phyloP scores from a whole-genome alignment of 345 rosid species.

The Mangifera indica region DNA sequence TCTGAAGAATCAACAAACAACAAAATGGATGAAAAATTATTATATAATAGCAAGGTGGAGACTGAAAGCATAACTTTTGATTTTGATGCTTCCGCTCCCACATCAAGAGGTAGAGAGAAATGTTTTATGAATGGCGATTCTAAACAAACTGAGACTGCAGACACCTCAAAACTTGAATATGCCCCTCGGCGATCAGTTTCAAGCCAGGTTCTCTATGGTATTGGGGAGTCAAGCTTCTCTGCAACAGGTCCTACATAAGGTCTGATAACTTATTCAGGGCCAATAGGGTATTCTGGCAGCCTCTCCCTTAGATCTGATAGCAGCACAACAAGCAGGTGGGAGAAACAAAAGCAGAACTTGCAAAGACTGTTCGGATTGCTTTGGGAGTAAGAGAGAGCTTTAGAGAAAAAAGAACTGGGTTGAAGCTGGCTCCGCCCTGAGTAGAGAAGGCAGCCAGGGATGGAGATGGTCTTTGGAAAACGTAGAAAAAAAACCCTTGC shows the following conservation, averaged over 20 bases:
- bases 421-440: too few species aligned
- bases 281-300: slow-evolving; percentile 66
- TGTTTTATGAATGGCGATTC: slow-evolving; percentile 19
- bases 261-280: slow-evolving; percentile 64
- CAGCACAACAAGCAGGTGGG: slow-evolving; percentile 91
- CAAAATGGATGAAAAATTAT: slow-evolving; percentile 19
- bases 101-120: slow-evolving; percentile 18
- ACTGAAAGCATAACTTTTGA: slow-evolving; percentile 34
- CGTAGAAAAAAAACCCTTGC: too few species aligned
- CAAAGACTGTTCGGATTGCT: too few species aligned
- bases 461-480: too few species aligned
- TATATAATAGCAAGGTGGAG: slow-evolving; percentile 26
- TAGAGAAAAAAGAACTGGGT: too few species aligned
- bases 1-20: slow-evolving; percentile 23
- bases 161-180: slow-evolving; percentile 23
- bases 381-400: too few species aligned
- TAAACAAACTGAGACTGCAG: slow-evolving; percentile 21
- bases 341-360: too few species aligned
- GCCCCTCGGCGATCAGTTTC: slow-evolving; percentile 25
- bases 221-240: slow-evolving; percentile 79
- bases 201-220: slow-evolving; percentile 27
- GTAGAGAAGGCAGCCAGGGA: too few species aligned
- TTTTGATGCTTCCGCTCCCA: slow-evolving; percentile 26
- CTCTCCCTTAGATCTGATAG: slow-evolving; percentile 83
- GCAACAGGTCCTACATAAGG: slow-evolving; percentile 56